A percentile compares a stretch with the other conserved stretches of the same genome.
phyloP scores from a whole-genome alignment of 73 alveolate species.

The Uronychia binucleata region DNA sequence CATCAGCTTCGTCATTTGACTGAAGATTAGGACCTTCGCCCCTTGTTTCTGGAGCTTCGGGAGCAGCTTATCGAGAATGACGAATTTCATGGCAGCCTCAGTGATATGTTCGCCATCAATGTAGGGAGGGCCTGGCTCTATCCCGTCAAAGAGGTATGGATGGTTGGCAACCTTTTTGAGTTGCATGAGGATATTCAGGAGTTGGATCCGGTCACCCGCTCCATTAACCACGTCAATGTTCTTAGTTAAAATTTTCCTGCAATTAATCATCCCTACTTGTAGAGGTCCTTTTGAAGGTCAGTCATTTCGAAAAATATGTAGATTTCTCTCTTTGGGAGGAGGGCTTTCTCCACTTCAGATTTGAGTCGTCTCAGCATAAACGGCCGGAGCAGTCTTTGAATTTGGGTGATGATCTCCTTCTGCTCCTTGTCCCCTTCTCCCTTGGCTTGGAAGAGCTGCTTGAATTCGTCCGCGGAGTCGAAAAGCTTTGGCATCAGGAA shows the following conservation, averaged over 20 bases:
- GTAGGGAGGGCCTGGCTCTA: slow-evolving; percentile 94
- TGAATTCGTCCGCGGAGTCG: slow-evolving; percentile 85
- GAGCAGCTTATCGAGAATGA: slow-evolving; percentile 91
- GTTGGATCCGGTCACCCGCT: slow-evolving; percentile 56
- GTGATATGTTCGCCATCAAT: slow-evolving; percentile 93
- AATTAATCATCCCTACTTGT: slow-evolving; percentile 69
- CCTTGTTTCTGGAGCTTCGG: slow-evolving; percentile 87
- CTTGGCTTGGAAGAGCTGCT: slow-evolving; percentile 73
- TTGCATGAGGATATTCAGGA: slow-evolving; percentile 92
- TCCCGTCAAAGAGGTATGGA: slow-evolving; percentile 95
- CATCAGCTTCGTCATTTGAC: slow-evolving; percentile 97
- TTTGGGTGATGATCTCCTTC: slow-evolving; percentile 79
- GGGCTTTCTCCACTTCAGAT: slow-evolving; percentile 84
- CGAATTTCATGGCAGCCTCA: slow-evolving; percentile 90
- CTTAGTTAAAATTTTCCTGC: slow-evolving; percentile 46
- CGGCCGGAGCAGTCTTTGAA: slow-evolving; percentile 90
- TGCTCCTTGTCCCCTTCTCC: slow-evolving; percentile 76
- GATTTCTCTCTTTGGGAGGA: slow-evolving; percentile 95
- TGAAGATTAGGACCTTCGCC: slow-evolving; percentile 93
- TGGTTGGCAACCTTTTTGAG: slow-evolving; percentile 97
- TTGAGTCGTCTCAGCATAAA: slow-evolving; percentile 95
- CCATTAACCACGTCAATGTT: slow-evolving; percentile 87
- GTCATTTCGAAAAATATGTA: slow-evolving; percentile 92
- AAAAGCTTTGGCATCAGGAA: slow-evolving; percentile 97
- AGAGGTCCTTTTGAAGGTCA: slow-evolving; percentile 87